Base-by-base conservation (phyloP, 345 rosid genomes). In the Boechera divaricarpa region DNA sequence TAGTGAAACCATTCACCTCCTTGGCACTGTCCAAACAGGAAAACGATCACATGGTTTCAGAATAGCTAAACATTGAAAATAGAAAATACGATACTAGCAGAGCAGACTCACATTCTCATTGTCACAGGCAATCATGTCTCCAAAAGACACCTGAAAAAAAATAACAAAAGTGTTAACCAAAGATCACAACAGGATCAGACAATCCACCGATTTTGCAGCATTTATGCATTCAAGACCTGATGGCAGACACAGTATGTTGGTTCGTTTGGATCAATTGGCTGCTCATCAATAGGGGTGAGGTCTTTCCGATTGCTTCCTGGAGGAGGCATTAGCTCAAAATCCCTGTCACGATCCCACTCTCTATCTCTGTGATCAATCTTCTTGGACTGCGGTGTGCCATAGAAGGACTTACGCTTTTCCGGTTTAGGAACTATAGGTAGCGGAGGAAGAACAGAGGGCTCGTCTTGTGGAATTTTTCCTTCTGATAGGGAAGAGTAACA, bases 1-100 rank as follows among this genome's bases (percentile, higher is more conserved):
- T 95, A 95, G 66, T 93, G 99, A 86, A 95, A 95, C 99, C 99
- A 93, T 78, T 95, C 99, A 55, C 99, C 99, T 84, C 99, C 99
- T 82, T 88, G 93, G 82, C 99, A 95, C 99, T 93, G 85, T 63
- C 44, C 48, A 74, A 26, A 59, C 64, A 26, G 2, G 59, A 78
- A 70, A 5, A 31, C 6, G 5, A 60, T 54, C 13, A 70, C 28
- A 70, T 3, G 13, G 71, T 52, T 63, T 63, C 9, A 10, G 7
- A 32, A 18, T 4, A 70, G 51, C 28, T 33, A 48, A 65, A 66
- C 56, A 65, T 2, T 51, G 11, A 67, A 48, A 57, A 13, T 15
- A 26, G 57, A 72, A 65, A 41, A 24, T 8, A 6, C 13, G 51
- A 58, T 49, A 15, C 8, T 16, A 45, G 73, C 11, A 58, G 38